A percentile compares a stretch with the other conserved stretches of the same genome.
Conservation (phyloP, 2,329 filamentous ascomycete species). For the Exophiala bonariae region DNA sequence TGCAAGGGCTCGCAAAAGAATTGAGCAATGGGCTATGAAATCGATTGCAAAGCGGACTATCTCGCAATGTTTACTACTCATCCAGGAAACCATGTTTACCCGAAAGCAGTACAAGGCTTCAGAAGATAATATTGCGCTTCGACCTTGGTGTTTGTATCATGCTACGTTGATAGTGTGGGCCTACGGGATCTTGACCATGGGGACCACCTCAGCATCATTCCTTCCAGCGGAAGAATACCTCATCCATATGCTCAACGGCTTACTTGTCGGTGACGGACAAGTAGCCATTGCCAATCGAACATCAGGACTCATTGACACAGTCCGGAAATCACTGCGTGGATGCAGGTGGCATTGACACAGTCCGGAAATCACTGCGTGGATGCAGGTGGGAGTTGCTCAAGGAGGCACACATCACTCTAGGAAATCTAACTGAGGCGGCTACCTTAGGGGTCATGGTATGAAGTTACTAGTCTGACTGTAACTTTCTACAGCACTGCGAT, state of each 20-base stretch:
- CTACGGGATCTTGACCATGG: constrained; percentile 25
- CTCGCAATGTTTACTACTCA: constrained; percentile 28
- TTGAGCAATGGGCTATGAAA: constrained; percentile 27
- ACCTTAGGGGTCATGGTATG: background rate
- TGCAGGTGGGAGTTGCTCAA: constrained; percentile 32
- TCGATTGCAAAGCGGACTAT: constrained; percentile 26
- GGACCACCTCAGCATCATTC: constrained; percentile 15
- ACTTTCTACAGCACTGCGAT: constrained; percentile 33
- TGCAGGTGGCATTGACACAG: constrained; percentile 23
- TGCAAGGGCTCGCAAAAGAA: constrained; percentile 22
- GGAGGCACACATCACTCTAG: constrained; percentile 29
- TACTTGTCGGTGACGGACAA: constrained; percentile 6
- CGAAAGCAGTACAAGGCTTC: constrained; percentile 25
- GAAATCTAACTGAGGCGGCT: constrained; percentile 21
- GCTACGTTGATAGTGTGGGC: constrained; percentile 30
- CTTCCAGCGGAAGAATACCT: constrained; percentile 17
- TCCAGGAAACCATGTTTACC: constrained; percentile 31
- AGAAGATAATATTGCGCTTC: constrained; percentile 29
- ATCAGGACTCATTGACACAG: constrained; percentile 23
- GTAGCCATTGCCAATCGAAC: constrained; percentile 21
- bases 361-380: constrained; percentile 26
- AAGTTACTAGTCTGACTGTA: no score
- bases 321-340: constrained; percentile 26
- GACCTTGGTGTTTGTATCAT: constrained; percentile 31
- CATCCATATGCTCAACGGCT: constrained; percentile 14